Conservation (phyloP, 257 asterid species). For the Fraxinus americana region DNA sequence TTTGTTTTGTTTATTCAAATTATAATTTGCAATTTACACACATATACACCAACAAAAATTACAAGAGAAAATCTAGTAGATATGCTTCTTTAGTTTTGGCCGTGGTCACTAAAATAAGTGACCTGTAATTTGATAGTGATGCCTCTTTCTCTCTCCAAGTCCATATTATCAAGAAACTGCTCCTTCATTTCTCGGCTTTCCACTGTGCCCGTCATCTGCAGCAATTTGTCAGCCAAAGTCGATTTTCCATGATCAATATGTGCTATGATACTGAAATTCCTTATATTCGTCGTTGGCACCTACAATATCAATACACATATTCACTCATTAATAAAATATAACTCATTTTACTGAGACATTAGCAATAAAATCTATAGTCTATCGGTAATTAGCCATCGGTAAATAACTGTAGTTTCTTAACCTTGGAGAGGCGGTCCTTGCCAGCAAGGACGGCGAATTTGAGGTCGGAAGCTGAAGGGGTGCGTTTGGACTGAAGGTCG, state of each 20-base stretch:
- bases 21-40: no score
- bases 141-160: slow-evolving; percentile 99
- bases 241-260: slow-evolving; percentile 99
- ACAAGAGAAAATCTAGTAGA: background rate
- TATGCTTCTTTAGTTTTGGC: background rate
- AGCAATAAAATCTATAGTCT: background rate
- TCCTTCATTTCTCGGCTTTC: slow-evolving; percentile 94
- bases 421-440: slow-evolving; percentile 86
- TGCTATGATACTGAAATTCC: slow-evolving; percentile 92
- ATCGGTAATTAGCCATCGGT: background rate
- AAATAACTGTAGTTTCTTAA: slow-evolving; percentile 11
- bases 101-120: background rate
- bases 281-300: slow-evolving; percentile 80
- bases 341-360: background rate
- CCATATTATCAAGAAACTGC: slow-evolving; percentile 98
- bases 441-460: slow-evolving; percentile 61
- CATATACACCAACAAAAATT: no score
- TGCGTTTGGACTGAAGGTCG: slow-evolving; percentile 38
- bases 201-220: slow-evolving; percentile 95
- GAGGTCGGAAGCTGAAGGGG: slow-evolving; percentile 39
- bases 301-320: slow-evolving; percentile 27
- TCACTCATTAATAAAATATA: slow-evolving; percentile 8
- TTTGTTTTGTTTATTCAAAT: no score
- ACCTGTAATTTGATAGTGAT: slow-evolving; percentile 98
- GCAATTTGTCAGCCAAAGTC: slow-evolving; percentile 90